Evolutionary conservation across 345 rosid genomes (phyloP).

Genomic region (Erucastrum elatum): DNA sequence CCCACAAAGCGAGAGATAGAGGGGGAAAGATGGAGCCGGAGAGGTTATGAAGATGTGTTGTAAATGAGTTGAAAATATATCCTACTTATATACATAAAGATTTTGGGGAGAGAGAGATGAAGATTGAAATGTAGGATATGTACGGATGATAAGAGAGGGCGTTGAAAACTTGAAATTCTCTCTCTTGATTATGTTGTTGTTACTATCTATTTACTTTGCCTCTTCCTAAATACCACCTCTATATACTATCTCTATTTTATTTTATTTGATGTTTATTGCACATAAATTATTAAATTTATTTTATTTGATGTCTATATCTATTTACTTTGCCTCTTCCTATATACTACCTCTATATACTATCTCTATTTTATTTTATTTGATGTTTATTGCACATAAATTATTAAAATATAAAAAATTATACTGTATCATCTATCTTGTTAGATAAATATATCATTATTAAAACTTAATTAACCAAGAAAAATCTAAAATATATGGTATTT

Average conservation of each 20-base stretch:
- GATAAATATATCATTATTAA: too few relatives aligned
- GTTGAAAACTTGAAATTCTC: constrained; percentile 28
- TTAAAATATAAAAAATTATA: too few relatives aligned
- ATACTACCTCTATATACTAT: too few relatives aligned
- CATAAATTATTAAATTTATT: too few relatives aligned
- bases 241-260: background rate
- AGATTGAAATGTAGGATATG: constrained; percentile 26
- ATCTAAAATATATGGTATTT: too few relatives aligned
- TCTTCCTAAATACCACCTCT: background rate
- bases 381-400: too few relatives aligned
- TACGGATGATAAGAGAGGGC: constrained; percentile 42
- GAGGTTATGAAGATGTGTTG: constrained; percentile 8
- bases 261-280: too few relatives aligned
- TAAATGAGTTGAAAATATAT: constrained; percentile 10
- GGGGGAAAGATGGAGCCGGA: background rate
- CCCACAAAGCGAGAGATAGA: constrained; percentile 4
- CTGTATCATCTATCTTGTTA: too few relatives aligned
- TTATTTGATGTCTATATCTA: too few relatives aligned
- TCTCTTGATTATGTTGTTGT: background rate
- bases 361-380: too few relatives aligned
- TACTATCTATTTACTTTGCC: background rate
- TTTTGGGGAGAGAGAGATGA: constrained; percentile 6
- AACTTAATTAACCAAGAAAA: too few relatives aligned
- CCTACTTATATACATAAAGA: constrained; percentile 24
- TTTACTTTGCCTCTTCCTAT: too few relatives aligned